Evolutionary conservation across 306 rosid genomes (phyloP), one percentile per base, ranked within the genome.

Genomic region (Trifolium fragiferum): DNA sequence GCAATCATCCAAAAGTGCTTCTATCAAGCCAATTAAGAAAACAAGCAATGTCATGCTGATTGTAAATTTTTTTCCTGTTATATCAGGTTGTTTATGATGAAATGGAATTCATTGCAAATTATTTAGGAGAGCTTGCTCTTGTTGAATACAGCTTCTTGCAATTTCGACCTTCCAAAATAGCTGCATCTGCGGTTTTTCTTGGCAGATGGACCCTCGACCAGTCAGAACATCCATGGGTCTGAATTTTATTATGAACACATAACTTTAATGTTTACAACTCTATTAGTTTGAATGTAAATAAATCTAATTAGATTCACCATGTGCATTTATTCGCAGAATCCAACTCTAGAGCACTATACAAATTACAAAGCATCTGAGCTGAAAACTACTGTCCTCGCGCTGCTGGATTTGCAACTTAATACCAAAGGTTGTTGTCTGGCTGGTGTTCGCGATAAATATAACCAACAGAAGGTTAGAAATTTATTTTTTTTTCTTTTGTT

Each of bases 171-270:
- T 93, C 97, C 69, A 82, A 82, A 40, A 66, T 88, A 62, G 98
- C 98, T 58, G 97, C 96, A 62, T 89, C 98, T 38, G 93, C 89
- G 33, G 87, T 93, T 12, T 91, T 91, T 82, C 96, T 93, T 12
- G 96, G 97, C 49, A 93, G 85, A 88, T 93, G 98, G 98, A 89
- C 91, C 9, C 89, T 91, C 66, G 62, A 80, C 77, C 90, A 88
- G 18, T 82, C 88, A 79, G 90, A 88, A 62, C 84, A 91, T 79
- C 96, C 98, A 82, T 90, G 97, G 98, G 98, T 90, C 23, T 71
- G 89, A 66, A 73, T 64, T 72, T 50, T 43, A 66, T 13, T 66
- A 14, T 44, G 38, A 67, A 44, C 15, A 25, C 40, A 12, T 23
- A 14, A 60, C 21, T n/a, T 44, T 8, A 23, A 67, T 11, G 38